Conservation (phyloP, 108 stramenopile species). For the Skeletonema potamos region DNA sequence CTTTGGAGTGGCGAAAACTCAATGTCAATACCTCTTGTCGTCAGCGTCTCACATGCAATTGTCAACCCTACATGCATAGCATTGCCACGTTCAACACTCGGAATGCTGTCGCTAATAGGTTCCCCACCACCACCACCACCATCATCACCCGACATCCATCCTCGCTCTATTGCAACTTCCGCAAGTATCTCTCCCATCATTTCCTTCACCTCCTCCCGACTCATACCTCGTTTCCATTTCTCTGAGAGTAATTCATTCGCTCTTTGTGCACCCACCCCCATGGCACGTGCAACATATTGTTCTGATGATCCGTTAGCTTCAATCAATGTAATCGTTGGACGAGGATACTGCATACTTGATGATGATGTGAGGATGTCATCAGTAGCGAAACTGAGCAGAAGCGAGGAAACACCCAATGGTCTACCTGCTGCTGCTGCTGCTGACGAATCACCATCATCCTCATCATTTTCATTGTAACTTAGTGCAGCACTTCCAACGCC, state of each 20-base stretch:
- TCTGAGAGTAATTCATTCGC: slow-evolving; percentile 28
- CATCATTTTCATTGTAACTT: slow-evolving; percentile 16
- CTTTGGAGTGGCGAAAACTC: slow-evolving; percentile 2
- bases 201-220: not conserved
- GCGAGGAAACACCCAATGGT: slow-evolving; percentile 35
- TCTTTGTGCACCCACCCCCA: slow-evolving; percentile 21
- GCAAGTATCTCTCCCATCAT: slow-evolving; percentile 22
- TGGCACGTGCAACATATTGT: slow-evolving; percentile 36
- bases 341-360: not conserved
- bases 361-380: not conserved
- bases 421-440: slow-evolving; percentile 19
- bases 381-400: slow-evolving; percentile 25
- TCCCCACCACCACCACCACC: too few relatives aligned
- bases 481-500: slow-evolving; percentile 37
- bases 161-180: slow-evolving; percentile 23
- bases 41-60: slow-evolving; percentile 30
- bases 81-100: too few relatives aligned
- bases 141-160: slow-evolving; percentile 11
- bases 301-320: slow-evolving; percentile 35
- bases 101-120: too few relatives aligned
- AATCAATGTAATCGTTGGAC: slow-evolving; percentile 22
- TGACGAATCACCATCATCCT: not conserved
- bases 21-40: slow-evolving; percentile 33
- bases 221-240: slow-evolving; percentile 26
- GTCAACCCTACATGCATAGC: not conserved